A percentile compares a stretch with the other conserved stretches of the same genome.
These are phyloP conservation scores for Canariomyces notabilis DNA, from an alignment of 2,329 filamentous ascomycete species.

Conservation along the genomic window DNA sequence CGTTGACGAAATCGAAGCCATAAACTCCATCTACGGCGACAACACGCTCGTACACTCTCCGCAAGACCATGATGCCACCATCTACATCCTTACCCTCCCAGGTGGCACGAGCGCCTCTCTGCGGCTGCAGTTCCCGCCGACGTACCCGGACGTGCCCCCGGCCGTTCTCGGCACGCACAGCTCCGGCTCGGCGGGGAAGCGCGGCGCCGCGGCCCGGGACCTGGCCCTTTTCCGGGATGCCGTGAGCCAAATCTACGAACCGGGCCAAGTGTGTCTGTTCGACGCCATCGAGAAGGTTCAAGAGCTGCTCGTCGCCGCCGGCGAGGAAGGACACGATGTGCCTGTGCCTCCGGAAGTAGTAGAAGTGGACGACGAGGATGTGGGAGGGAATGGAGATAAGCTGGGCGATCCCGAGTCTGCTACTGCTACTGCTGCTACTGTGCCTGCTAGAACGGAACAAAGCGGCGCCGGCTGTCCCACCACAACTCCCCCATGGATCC, in stretches of 20 bases:
- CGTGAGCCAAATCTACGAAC: conserved; percentile 61
- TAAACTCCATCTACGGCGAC: conserved; percentile 78
- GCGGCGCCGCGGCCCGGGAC: conserved; percentile 67
- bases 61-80: conserved; percentile 26
- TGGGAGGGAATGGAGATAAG: conserved; percentile 4
- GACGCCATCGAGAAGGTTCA: conserved; percentile 78
- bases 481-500: conserved; percentile 56
- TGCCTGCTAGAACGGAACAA: background rate
- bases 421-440: background rate
- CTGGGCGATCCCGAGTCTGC: no score
- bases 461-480: no score
- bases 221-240: conserved; percentile 65
- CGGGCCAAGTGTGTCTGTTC: conserved; percentile 79
- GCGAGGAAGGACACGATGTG: conserved; percentile 14
- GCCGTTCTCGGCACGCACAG: conserved; percentile 72
- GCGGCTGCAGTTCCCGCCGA: conserved; percentile 61
- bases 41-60: conserved; percentile 48
- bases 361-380: conserved; percentile 13
- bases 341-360: no score
- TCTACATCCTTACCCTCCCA: conserved; percentile 64
- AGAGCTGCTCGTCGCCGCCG: conserved; percentile 33
- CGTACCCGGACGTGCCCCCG: conserved; percentile 73
- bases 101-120: conserved; percentile 54
- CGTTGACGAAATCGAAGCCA: conserved; percentile 69
- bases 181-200: conserved; percentile 61